A percentile compares a stretch with the other conserved stretches of the same genome.
Evolutionary conservation across 78 protist genomes (phyloP).

Genomic region (Dictyostelium intermedium): DNA sequence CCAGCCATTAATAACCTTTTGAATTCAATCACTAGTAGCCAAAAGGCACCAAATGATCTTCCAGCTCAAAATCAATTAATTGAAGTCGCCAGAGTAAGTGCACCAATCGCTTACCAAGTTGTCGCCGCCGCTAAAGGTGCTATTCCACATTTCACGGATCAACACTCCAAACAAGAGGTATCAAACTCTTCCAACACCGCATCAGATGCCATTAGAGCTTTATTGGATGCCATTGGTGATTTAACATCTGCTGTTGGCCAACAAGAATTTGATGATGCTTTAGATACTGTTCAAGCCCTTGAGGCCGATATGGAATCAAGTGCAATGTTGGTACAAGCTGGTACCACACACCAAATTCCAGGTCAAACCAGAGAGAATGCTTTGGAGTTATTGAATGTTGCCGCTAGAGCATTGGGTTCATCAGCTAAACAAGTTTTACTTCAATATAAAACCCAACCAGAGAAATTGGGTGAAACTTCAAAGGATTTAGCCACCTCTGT

Average conservation of each 20-base stretch:
- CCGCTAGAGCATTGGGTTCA: slow-evolving; percentile 57
- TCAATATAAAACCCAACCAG: slow-evolving; percentile 70
- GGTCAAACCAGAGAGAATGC: slow-evolving; percentile 77
- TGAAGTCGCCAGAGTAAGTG: slow-evolving; percentile 38
- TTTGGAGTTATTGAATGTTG: slow-evolving; percentile 66
- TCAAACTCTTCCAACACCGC: slow-evolving; percentile 35
- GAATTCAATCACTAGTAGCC: slow-evolving; percentile 14
- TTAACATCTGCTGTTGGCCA: slow-evolving; percentile 65
- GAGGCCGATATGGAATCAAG: slow-evolving; percentile 72
- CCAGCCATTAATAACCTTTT: slow-evolving; percentile 31
- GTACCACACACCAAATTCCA: slow-evolving; percentile 28
- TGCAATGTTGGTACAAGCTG: slow-evolving; percentile 20
- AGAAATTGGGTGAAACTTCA: slow-evolving; percentile 64
- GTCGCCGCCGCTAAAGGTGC: slow-evolving; percentile 69
- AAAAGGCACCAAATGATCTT: slow-evolving; percentile 67
- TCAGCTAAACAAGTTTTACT: slow-evolving; percentile 63
- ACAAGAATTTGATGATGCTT: slow-evolving; percentile 72
- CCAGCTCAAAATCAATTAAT: slow-evolving; percentile 65
- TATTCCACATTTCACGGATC: slow-evolving; percentile 60
- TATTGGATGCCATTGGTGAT: slow-evolving; percentile 56
- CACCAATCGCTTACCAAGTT: slow-evolving; percentile 49
- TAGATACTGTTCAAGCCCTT: slow-evolving; percentile 64
- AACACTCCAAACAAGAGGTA: slow-evolving; percentile 27
- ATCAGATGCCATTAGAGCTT: slow-evolving; percentile 73
- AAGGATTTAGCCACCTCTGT: slow-evolving; percentile 52